Conservation (phyloP, 176 grass and related monocot species). For the Thinopyrum elongatum region DNA sequence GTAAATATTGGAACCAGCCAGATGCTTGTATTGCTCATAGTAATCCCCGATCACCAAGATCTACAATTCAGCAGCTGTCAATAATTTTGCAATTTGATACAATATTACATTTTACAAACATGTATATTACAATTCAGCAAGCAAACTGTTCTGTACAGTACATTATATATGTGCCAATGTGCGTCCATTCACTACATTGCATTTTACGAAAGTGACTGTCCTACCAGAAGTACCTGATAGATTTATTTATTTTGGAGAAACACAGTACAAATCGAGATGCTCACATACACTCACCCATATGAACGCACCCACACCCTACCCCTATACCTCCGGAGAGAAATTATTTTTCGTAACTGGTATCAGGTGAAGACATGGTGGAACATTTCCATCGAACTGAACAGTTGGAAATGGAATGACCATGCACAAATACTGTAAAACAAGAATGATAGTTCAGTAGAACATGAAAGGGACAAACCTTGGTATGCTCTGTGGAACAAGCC, state of each 20-base stretch:
- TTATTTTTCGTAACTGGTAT: constrained; percentile 8
- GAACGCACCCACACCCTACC: neutral
- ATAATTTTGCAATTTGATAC: constrained; percentile 15
- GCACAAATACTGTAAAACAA: neutral
- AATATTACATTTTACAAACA: neutral
- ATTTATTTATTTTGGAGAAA: neutral
- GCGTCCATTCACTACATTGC: constrained; percentile 8
- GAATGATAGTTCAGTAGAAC: constrained; percentile 8
- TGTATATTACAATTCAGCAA: neutral
- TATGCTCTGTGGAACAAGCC: constrained; percentile 72
- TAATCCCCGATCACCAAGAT: constrained; percentile 72
- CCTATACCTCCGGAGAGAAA: neutral
- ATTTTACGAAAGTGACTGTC: constrained; percentile 3
- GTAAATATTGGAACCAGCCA: constrained; percentile 44
- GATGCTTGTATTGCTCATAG: constrained; percentile 54
- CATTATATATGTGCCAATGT: neutral
- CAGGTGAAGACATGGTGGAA: constrained; percentile 17
- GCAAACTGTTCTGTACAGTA: neutral
- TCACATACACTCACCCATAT: neutral
- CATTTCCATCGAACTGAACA: neutral
- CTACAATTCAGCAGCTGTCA: constrained; percentile 50
- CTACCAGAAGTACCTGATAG: constrained; percentile 19
- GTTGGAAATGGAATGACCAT: constrained; percentile 3
- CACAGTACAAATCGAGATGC: neutral
- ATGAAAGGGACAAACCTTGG: constrained; percentile 59